Evolutionary conservation across 371 early-diverging fungal species (phyloP).

Genomic region (Blakeslea trispora): DNA sequence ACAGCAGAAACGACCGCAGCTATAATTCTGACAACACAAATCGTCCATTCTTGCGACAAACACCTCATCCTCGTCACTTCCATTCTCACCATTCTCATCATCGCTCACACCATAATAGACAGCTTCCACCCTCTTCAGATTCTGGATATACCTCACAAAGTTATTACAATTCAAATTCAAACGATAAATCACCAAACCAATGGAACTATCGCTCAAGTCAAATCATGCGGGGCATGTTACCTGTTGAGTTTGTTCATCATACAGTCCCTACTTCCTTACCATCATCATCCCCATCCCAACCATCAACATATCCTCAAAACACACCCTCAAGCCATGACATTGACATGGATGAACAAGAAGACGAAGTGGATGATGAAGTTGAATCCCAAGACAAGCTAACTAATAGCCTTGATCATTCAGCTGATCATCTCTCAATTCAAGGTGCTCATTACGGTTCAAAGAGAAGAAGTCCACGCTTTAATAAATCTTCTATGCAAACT

Average conservation of each 20-base stretch:
- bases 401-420: background rate
- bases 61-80: conserved; percentile 2
- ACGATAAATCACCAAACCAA: background rate
- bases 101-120: conserved; percentile 2
- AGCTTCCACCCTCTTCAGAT: conserved; percentile 12
- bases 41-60: background rate
- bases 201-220: conserved; percentile 22
- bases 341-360: conserved; percentile 4
- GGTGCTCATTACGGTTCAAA: background rate
- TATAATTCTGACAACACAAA: background rate
- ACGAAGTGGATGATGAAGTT: background rate
- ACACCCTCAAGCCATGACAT: background rate
- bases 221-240: conserved; percentile 28
- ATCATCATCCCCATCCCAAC: background rate
- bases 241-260: conserved; percentile 22
- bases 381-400: background rate
- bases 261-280: too few relatives aligned
- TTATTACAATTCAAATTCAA: background rate
- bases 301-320: background rate
- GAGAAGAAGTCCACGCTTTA: conserved; percentile 11
- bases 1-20: too few relatives aligned
- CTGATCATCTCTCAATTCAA: background rate
- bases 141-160: conserved; percentile 19
- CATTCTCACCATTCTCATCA: background rate
- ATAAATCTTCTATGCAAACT: conserved; percentile 4